These are phyloP conservation scores for Chaetomidium leptoderma DNA, from an alignment of 495 filamentous ascomycete species.

Conservation along the genomic window DNA sequence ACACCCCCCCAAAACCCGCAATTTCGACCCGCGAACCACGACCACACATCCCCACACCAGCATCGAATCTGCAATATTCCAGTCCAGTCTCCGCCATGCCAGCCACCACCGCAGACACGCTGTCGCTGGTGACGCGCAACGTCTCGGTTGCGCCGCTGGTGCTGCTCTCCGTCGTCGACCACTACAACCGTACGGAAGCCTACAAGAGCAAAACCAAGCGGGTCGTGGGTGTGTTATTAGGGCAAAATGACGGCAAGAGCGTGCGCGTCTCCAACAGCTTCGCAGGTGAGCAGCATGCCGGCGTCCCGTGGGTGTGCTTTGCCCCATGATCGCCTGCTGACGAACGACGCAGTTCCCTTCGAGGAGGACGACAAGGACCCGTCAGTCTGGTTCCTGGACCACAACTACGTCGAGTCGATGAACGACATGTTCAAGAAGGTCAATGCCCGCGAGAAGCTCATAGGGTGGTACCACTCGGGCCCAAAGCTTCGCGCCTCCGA, in stretches of 20 bases:
- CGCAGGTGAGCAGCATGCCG: conserved; percentile 59
- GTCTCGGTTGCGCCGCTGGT: conserved; percentile 97
- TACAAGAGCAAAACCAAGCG: conserved; percentile 81
- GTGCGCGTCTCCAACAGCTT: conserved; percentile 99
- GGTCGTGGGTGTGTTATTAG: conserved; percentile 91
- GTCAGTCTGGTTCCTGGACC: conserved; percentile 97
- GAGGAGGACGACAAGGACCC: conserved; percentile 99
- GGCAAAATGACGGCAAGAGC: conserved; percentile 91
- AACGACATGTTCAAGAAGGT: conserved; percentile 99
- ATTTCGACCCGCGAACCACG: conserved; percentile 16
- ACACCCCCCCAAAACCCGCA: conserved; percentile 8
- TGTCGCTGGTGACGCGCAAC: conserved; percentile 84
- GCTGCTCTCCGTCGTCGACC: conserved; percentile 95
- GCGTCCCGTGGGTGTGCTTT: neutral
- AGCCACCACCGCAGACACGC: conserved; percentile 89
- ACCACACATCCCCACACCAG: neutral
- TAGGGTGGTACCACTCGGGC: conserved; percentile 99
- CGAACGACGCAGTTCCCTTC: conserved; percentile 69
- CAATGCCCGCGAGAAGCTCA: conserved; percentile 96
- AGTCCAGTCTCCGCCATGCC: conserved; percentile 59
- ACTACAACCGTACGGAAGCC: conserved; percentile 82
- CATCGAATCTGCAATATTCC: neutral
- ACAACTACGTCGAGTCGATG: conserved; percentile 99
- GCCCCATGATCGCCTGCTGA: conserved; percentile 6
- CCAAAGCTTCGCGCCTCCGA: conserved; percentile 95